Evolutionary conservation across 306 rosid genomes (phyloP).

Genomic region (Quercus cerris): DNA sequence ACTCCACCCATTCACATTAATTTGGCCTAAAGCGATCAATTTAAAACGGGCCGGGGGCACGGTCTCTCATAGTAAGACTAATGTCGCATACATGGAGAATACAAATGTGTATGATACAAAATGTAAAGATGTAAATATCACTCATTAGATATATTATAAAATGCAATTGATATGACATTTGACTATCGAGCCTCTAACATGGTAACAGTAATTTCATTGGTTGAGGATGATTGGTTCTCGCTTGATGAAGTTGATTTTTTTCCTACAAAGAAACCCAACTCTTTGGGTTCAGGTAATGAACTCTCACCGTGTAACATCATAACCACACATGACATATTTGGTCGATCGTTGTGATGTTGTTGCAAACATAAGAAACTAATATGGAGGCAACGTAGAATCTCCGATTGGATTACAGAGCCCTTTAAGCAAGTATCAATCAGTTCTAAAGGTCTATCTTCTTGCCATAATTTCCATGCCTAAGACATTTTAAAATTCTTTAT

Average conservation of each 20-base stretch:
- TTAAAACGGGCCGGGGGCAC: rapidly evolving
- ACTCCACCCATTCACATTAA: no score
- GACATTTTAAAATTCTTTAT: no score
- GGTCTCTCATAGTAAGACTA: no score
- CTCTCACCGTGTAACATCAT: slow-evolving; percentile 42
- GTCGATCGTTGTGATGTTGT: slow-evolving; percentile 44
- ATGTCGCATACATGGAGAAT: no score
- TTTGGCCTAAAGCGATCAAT: no score
- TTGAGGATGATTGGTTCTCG: background rate
- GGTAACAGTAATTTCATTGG: no score
- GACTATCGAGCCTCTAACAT: no score
- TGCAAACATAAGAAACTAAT: slow-evolving; percentile 54
- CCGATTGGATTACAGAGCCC: background rate
- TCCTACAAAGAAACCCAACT: slow-evolving; percentile 36
- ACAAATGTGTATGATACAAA: no score
- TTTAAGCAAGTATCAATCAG: slow-evolving; percentile 23
- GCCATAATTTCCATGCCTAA: slow-evolving; percentile 35
- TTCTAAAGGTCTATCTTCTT: slow-evolving; percentile 2
- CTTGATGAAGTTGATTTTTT: background rate
- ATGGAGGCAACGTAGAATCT: slow-evolving; percentile 44
- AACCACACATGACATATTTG: slow-evolving; percentile 45
- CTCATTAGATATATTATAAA: no score
- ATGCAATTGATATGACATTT: no score
- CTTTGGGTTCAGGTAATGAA: slow-evolving; percentile 39
- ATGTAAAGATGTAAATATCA: no score